Percentiles rank a stretch among this genome's conserved stretches.
These are phyloP conservation scores for Phytophthora pseudosyringae DNA, from an alignment of 352 stramenopile species.

Conservation along the genomic window DNA sequence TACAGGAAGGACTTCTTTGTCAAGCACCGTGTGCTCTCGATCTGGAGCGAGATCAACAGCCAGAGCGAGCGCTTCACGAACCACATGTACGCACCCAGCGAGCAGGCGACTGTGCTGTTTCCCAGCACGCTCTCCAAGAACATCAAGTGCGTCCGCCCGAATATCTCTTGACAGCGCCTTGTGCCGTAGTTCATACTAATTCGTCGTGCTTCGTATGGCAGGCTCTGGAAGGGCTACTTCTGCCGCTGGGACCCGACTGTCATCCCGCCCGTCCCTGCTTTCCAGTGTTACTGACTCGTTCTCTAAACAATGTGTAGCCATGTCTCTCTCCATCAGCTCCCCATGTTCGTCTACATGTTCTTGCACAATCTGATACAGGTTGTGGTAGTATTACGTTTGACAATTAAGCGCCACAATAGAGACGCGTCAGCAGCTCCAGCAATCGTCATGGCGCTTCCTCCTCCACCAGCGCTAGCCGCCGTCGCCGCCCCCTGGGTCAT, in stretches of 20 bases:
- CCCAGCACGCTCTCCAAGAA: constrained; percentile 88
- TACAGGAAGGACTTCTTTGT: constrained; percentile 79
- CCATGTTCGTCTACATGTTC: constrained; percentile 12
- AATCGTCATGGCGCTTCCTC: constrained; percentile 30
- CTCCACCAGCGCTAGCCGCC: constrained; percentile 15
- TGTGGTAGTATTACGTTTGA: constrained; percentile 11
- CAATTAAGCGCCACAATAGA: constrained; percentile 2
- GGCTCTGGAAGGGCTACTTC: constrained; percentile 88
- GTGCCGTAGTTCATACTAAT: constrained; percentile 8
- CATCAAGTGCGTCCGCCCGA: constrained; percentile 70
- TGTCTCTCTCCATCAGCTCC: neutral
- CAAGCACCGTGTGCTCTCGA: constrained; percentile 77
- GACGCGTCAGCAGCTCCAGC: constrained; percentile 15
- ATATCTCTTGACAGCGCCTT: neutral
- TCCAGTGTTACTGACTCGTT: constrained; percentile 72
- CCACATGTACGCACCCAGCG: constrained; percentile 61
- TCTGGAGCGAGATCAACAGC: constrained; percentile 84
- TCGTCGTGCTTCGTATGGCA: constrained; percentile 27
- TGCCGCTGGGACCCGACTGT: constrained; percentile 85
- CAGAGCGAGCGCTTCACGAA: constrained; percentile 79
- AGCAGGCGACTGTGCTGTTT: constrained; percentile 49
- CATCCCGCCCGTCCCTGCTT: constrained; percentile 66
- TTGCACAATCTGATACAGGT: constrained; percentile 20
- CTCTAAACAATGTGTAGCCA: constrained; percentile 7
- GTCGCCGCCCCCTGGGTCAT: constrained; percentile 26